These are phyloP conservation scores for Nepenthes alata DNA, from an alignment of 179 eudicot species.

Conservation along the genomic window DNA sequence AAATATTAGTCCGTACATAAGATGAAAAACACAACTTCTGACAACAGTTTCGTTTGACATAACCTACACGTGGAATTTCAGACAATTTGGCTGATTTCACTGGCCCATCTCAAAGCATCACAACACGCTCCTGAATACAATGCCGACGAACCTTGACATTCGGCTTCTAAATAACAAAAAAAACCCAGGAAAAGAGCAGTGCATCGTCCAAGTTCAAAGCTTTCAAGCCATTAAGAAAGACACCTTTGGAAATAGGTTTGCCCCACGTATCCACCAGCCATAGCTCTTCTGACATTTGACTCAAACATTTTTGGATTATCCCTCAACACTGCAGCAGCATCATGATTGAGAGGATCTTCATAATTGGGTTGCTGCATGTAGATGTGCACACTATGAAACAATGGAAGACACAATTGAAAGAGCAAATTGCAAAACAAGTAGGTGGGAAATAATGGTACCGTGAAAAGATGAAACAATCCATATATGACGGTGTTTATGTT, in stretches of 20 bases:
- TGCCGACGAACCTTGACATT: too few species aligned
- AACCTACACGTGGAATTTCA: too few species aligned
- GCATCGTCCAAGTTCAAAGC: neutral
- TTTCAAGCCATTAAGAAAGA: slow-evolving; percentile 12
- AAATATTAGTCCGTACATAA: too few species aligned
- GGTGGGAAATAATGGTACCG: slow-evolving; percentile 36
- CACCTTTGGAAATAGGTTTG: slow-evolving; percentile 53
- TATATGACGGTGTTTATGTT: slow-evolving; percentile 82
- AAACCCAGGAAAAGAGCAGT: neutral
- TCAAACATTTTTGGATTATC: slow-evolving; percentile 84
- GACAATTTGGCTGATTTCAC: too few species aligned
- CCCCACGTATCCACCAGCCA: slow-evolving; percentile 86
- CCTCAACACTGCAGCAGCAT: slow-evolving; percentile 88
- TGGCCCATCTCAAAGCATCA: too few species aligned
- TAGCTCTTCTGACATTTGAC: slow-evolving; percentile 74
- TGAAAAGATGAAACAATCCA: slow-evolving; percentile 83
- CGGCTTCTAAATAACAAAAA: too few species aligned
- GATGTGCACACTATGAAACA: neutral
- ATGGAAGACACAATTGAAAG: neutral
- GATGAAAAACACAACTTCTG: too few species aligned
- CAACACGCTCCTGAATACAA: too few species aligned
- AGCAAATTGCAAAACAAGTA: neutral
- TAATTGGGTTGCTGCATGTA: slow-evolving; percentile 70
- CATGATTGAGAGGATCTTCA: slow-evolving; percentile 92
- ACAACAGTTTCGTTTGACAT: too few species aligned